A percentile compares a stretch with the other conserved stretches of the same genome.
phyloP scores from a whole-genome alignment of 2,329 filamentous ascomycete genomes.

The Daldinia sp. region DNA sequence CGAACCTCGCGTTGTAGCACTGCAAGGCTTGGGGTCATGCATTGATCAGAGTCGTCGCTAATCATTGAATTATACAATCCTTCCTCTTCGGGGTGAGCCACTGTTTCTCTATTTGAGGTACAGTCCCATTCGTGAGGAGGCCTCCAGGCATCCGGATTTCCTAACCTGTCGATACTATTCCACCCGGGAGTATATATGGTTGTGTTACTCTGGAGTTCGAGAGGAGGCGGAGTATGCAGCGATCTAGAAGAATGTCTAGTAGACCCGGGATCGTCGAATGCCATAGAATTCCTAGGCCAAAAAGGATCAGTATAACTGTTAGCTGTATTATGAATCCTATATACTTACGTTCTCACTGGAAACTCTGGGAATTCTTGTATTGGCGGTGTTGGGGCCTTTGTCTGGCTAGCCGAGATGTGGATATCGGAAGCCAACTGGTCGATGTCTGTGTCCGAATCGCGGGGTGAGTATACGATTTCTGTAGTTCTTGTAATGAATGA shows the following conservation, averaged over 20 bases:
- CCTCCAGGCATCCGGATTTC: conserved; percentile 55
- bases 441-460: conserved; percentile 46
- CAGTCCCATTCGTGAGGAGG: conserved; percentile 56
- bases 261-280: conserved; percentile 40
- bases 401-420: conserved; percentile 48
- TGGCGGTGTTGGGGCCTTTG: conserved; percentile 42
- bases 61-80: conserved; percentile 31
- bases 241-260: conserved; percentile 33
- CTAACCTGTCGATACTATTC: conserved; percentile 41
- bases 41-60: conserved; percentile 36
- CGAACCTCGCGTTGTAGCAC: conserved; percentile 61
- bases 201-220: conserved; percentile 23
- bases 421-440: conserved; percentile 50
- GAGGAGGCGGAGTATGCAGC: conserved; percentile 39
- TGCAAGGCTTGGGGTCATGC: conserved; percentile 46
- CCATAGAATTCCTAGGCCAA: conserved; percentile 18
- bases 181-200: conserved; percentile 40
- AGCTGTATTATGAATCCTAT: conserved; percentile 7
- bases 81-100: conserved; percentile 34
- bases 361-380: conserved; percentile 45
- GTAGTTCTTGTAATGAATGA: conserved; percentile 55
- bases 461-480: conserved; percentile 49
- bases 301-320: conserved; percentile 7
- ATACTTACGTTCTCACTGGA: conserved; percentile 44
- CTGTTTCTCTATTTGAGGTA: conserved; percentile 40